phyloP scores from a whole-genome alignment of 768 basidiomycete genomes.

The Pleurotus platypus region DNA sequence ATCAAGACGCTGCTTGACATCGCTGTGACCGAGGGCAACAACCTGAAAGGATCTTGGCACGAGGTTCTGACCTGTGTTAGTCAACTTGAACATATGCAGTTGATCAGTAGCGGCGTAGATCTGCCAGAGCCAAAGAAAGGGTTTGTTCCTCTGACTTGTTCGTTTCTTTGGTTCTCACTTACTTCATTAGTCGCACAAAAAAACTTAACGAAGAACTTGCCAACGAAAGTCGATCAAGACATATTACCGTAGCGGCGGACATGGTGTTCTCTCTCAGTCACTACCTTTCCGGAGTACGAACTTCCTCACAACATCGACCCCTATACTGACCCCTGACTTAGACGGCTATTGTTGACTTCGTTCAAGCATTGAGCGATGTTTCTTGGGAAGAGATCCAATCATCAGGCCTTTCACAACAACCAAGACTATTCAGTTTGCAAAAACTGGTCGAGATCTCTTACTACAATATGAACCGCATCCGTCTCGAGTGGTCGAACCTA shows the following conservation, averaged over 20 bases:
- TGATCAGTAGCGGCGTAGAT: slow-evolving; percentile 90
- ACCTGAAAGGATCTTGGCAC: slow-evolving; percentile 93
- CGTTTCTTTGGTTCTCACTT: slow-evolving; percentile 5
- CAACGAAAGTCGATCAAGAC: slow-evolving; percentile 93
- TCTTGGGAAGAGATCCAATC: slow-evolving; percentile 99
- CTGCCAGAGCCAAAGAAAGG: slow-evolving; percentile 77
- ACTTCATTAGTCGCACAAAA: slow-evolving; percentile 37
- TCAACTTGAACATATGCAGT: slow-evolving; percentile 97
- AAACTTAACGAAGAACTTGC: slow-evolving; percentile 90
- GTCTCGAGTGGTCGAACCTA: slow-evolving; percentile 95
- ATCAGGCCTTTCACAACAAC: slow-evolving; percentile 90
- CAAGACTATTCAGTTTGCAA: slow-evolving; percentile 93
- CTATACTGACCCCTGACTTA: slow-evolving; percentile 25
- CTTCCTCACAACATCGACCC: not conserved
- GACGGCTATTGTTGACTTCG: slow-evolving; percentile 98
- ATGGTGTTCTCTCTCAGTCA: slow-evolving; percentile 99
- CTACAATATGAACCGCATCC: slow-evolving; percentile 98
- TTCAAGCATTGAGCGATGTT: slow-evolving; percentile 91
- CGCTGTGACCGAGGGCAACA: slow-evolving; percentile 94
- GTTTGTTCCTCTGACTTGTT: slow-evolving; percentile 39
- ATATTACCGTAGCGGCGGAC: slow-evolving; percentile 97
- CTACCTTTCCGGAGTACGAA: slow-evolving; percentile 88
- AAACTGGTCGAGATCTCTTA: slow-evolving; percentile 99
- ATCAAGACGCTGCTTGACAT: slow-evolving; percentile 94
- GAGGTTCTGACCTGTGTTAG: slow-evolving; percentile 97